These are phyloP conservation scores for Chiua virens DNA, from an alignment of 768 basidiomycete genomes.

Conservation along the genomic window DNA sequence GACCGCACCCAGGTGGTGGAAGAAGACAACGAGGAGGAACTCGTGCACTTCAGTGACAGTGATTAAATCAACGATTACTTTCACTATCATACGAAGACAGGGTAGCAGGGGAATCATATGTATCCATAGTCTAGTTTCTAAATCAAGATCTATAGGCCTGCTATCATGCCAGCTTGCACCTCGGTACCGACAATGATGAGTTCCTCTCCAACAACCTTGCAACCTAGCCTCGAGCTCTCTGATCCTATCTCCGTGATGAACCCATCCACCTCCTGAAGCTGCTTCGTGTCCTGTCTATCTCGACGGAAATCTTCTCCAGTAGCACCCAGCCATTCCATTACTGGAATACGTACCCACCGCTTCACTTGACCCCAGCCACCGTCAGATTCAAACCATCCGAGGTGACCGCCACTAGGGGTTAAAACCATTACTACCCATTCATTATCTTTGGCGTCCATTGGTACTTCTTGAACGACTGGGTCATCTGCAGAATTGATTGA, in stretches of 20 bases:
- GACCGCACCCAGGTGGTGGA: constrained; percentile 58
- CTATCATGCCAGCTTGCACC: constrained; percentile 54
- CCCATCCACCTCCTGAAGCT: constrained; percentile 54
- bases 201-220: constrained; percentile 54
- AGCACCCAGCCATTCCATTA: constrained; percentile 68
- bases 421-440: constrained; percentile 57
- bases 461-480: constrained; percentile 67
- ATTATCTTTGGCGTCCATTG: constrained; percentile 54
- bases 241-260: constrained; percentile 59
- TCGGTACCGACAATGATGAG: constrained; percentile 53
- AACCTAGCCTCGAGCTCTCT: constrained; percentile 47
- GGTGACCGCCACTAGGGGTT: constrained; percentile 69
- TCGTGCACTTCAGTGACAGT: constrained; percentile 81
- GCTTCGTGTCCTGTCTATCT: constrained; percentile 30
- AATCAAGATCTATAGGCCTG: constrained; percentile 50
- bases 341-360: constrained; percentile 71
- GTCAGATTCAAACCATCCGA: constrained; percentile 78
- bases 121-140: constrained; percentile 10
- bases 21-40: constrained; percentile 57
- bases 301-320: constrained; percentile 52
- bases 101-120: constrained; percentile 7
- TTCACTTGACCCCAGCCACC: constrained; percentile 30
- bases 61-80: constrained; percentile 48
- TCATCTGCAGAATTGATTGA: constrained; percentile 77
- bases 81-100: background rate